Conservation (phyloP, 176 grass and related monocot genomes). For the Musa itinerans region DNA sequence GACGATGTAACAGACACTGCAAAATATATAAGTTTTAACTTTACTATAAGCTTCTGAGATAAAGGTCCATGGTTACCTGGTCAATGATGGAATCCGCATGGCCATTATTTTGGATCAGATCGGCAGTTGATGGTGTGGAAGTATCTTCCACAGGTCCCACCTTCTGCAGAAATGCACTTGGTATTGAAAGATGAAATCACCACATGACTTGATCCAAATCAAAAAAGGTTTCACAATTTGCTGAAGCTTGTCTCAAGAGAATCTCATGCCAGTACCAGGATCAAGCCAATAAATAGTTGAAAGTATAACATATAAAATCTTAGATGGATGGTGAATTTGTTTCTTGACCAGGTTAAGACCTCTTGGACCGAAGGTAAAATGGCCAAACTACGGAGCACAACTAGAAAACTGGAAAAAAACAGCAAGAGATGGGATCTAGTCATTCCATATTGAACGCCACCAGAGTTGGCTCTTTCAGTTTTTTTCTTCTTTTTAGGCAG, state of each 20-base stretch:
- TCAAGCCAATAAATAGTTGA: not conserved
- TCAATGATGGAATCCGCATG: slow-evolving; percentile 33
- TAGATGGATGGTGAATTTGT: not conserved
- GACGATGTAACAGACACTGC: not conserved
- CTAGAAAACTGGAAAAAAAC: not conserved
- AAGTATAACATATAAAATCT: not conserved
- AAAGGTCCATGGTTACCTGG: slow-evolving; percentile 32
- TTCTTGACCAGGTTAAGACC: not conserved
- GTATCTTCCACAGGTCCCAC: slow-evolving; percentile 9
- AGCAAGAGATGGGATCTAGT: not conserved
- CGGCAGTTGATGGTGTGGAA: slow-evolving; percentile 22
- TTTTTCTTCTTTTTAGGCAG: not conserved
- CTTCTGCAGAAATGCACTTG: slow-evolving; percentile 32
- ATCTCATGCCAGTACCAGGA: not conserved
- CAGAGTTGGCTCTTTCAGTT: not conserved
- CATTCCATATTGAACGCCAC: not conserved
- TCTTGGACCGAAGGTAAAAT: not conserved
- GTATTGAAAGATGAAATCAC: not conserved
- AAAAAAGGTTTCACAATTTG: not conserved
- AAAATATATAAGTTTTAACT: not conserved
- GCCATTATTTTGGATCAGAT: slow-evolving; percentile 35
- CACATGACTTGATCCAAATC: not conserved
- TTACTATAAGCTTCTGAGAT: slow-evolving; percentile 6
- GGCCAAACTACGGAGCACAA: not conserved
- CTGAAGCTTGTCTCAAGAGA: not conserved